A percentile compares a stretch with the other conserved stretches of the same genome.
phyloP scores from a whole-genome alignment of 805 yeast species.

The Kluyveromyces aestuarii region DNA sequence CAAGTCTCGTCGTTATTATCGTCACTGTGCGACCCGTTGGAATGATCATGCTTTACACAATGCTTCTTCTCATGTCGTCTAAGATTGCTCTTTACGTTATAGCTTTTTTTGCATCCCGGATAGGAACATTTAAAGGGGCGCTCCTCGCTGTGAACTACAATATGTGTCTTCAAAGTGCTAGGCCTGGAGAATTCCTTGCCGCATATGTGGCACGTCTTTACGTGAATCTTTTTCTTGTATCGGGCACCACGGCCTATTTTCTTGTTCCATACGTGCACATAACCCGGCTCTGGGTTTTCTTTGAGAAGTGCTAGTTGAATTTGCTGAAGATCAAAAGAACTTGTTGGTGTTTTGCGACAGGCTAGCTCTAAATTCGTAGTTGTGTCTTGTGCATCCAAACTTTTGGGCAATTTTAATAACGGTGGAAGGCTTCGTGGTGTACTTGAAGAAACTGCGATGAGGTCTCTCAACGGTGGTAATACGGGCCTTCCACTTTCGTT shows the following conservation, averaged over 20 bases:
- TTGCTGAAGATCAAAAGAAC: not conserved
- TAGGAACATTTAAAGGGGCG: constrained; percentile 59
- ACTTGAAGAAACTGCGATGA: not conserved
- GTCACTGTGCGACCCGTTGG: too few species aligned
- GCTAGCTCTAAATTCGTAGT: too few species aligned
- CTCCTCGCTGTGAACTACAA: constrained; percentile 71
- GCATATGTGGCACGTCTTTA: constrained; percentile 45
- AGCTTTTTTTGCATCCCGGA: constrained; percentile 56
- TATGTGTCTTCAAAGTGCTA: constrained; percentile 71
- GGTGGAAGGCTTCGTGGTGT: not conserved
- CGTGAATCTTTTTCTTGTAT: constrained; percentile 2
- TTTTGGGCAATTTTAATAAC: not conserved
- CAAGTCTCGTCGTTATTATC: too few species aligned
- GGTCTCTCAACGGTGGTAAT: not conserved
- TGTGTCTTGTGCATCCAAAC: too few species aligned
- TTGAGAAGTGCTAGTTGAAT: not conserved
- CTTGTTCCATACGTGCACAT: constrained; percentile 1
- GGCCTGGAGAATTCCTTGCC: constrained; percentile 73
- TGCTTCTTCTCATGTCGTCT: constrained; percentile 70
- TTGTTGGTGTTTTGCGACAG: too few species aligned
- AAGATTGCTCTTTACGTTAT: constrained; percentile 75
- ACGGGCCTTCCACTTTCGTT: not conserved
- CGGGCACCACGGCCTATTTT: constrained; percentile 3
- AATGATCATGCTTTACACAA: not conserved
- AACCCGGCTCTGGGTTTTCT: not conserved